phyloP scores from a whole-genome alignment of 129 eudicot species.

The Escallonia herrerae region DNA sequence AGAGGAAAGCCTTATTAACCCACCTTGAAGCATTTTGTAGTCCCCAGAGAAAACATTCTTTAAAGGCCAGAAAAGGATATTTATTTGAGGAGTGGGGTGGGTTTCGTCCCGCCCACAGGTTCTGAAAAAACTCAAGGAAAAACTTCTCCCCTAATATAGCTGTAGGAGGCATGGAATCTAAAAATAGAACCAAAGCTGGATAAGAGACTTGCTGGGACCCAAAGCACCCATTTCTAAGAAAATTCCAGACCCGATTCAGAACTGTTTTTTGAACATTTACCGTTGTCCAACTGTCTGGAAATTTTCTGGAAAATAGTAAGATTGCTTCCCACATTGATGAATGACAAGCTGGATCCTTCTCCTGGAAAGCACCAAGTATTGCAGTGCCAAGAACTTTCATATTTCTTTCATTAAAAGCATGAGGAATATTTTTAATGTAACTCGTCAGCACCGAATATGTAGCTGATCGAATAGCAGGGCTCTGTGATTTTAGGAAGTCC shows the following conservation, averaged over 20 bases:
- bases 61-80: slow-evolving; percentile 54
- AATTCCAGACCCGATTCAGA: slow-evolving; percentile 54
- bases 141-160: slow-evolving; percentile 42
- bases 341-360: slow-evolving; percentile 77
- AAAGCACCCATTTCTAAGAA: slow-evolving; percentile 79
- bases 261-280: slow-evolving; percentile 55
- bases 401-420: slow-evolving; percentile 46
- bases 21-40: slow-evolving; percentile 68
- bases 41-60: slow-evolving; percentile 73
- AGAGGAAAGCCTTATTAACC: slow-evolving; percentile 6
- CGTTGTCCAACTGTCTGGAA: slow-evolving; percentile 67
- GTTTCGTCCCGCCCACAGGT: slow-evolving; percentile 80
- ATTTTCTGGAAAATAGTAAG: slow-evolving; percentile 45
- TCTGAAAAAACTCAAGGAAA: slow-evolving; percentile 62
- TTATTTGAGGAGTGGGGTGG: slow-evolving; percentile 35
- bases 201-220: slow-evolving; percentile 94
- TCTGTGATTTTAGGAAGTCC: slow-evolving; percentile 63
- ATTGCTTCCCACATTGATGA: slow-evolving; percentile 87
- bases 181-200: slow-evolving; percentile 61
- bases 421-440: slow-evolving; percentile 57
- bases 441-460: slow-evolving; percentile 65
- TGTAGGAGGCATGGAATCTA: slow-evolving; percentile 62
- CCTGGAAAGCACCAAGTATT: slow-evolving; percentile 84
- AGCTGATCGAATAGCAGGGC: slow-evolving; percentile 65
- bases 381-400: slow-evolving; percentile 52